Conservation (phyloP, 495 filamentous ascomycete species). For the Hyphodiscus hymeniophilus region DNA sequence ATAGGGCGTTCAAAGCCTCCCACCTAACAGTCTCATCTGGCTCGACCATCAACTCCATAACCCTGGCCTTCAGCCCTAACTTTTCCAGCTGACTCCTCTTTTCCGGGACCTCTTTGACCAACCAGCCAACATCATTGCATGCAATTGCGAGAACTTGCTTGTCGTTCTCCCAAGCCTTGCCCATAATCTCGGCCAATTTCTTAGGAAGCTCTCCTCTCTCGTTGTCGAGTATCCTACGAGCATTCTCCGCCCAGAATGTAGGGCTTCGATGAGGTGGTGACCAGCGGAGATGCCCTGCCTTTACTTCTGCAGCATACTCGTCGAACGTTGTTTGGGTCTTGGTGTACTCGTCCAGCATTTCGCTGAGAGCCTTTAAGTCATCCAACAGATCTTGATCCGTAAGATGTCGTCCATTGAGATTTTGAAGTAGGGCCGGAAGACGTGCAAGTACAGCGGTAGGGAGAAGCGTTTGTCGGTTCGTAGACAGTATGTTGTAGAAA, state of each 20-base stretch:
- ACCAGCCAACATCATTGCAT: conserved; percentile 83
- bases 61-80: conserved; percentile 77
- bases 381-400: conserved; percentile 84
- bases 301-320: conserved; percentile 85
- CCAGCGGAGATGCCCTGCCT: conserved; percentile 87
- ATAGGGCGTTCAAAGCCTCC: conserved; percentile 90
- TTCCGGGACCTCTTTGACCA: conserved; percentile 89
- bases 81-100: conserved; percentile 76
- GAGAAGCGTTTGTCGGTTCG: conserved; percentile 70
- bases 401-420: conserved; percentile 73
- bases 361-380: conserved; percentile 66
- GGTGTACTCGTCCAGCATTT: conserved; percentile 86
- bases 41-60: conserved; percentile 95
- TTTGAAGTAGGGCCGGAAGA: conserved; percentile 72
- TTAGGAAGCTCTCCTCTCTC: conserved; percentile 69
- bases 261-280: conserved; percentile 87
- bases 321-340: conserved; percentile 96
- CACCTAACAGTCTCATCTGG: conserved; percentile 84
- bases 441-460: conserved; percentile 74
- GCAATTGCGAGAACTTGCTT: conserved; percentile 94
- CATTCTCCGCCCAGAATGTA: conserved; percentile 91
- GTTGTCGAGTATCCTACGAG: conserved; percentile 82
- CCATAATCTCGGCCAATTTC: conserved; percentile 80
- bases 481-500: conserved; percentile 72
- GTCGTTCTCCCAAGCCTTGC: conserved; percentile 81